phyloP scores from a whole-genome alignment of 2,329 filamentous ascomycete species.

The Calonectria pteridis region DNA sequence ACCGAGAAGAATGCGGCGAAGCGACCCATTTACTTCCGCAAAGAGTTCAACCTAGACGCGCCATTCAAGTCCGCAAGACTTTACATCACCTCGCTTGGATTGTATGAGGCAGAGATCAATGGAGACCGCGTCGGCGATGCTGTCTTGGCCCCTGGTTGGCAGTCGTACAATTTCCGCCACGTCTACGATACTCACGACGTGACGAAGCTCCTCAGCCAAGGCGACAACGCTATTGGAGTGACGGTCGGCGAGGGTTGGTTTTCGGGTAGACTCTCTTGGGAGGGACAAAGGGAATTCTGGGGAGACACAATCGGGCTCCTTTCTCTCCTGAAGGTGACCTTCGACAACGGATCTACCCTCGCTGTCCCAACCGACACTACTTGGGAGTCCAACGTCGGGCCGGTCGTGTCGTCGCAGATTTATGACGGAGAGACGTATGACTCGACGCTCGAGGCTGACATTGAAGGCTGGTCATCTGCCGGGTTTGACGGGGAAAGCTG shows the following conservation, averaged over 20 bases:
- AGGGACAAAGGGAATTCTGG: constrained; percentile 44
- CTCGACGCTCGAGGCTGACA: constrained; percentile 47
- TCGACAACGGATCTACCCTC: constrained; percentile 45
- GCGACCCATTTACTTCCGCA: constrained; percentile 50
- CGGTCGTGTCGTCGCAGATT: constrained; percentile 54
- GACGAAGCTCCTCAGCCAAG: constrained; percentile 51
- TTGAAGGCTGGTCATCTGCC: constrained; percentile 42
- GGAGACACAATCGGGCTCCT: constrained; percentile 54
- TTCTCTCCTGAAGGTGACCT: constrained; percentile 50
- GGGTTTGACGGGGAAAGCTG: constrained; percentile 44
- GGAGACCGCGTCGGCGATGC: constrained; percentile 54
- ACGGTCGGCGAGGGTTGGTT: constrained; percentile 64
- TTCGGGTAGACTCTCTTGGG: constrained; percentile 45
- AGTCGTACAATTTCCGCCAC: constrained; percentile 62
- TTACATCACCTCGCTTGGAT: constrained; percentile 60
- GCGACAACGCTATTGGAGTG: constrained; percentile 53
- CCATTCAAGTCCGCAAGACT: constrained; percentile 53
- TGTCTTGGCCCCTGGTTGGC: constrained; percentile 65
- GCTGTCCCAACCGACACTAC: constrained; percentile 51
- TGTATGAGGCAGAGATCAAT: constrained; percentile 63
- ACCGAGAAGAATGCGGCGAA: constrained; percentile 45
- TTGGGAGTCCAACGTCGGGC: constrained; percentile 51
- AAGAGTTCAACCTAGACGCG: constrained; percentile 44
- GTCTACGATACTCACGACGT: constrained; percentile 68
- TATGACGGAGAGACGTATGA: constrained; percentile 66